Evolutionary conservation across 1,139 yeast species (phyloP).

Genomic region (Protomyces lactucae-debilis): DNA sequence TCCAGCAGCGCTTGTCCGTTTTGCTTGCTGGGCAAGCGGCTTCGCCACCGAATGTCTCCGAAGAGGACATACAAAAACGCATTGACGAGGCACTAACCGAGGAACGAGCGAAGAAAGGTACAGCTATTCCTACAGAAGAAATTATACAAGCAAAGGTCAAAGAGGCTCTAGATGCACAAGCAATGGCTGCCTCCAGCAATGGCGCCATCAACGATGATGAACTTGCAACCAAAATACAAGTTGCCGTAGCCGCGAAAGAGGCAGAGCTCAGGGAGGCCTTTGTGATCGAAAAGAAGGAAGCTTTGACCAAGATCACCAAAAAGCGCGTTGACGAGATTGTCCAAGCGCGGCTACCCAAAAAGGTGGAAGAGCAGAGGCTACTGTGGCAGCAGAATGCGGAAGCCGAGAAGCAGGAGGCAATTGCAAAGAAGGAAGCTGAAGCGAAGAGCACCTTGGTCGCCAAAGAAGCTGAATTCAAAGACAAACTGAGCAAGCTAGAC

Average conservation of each 20-base stretch:
- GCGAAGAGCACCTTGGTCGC: conserved; percentile 35
- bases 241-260: conserved; percentile 31
- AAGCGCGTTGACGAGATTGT: conserved; percentile 16
- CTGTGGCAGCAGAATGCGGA: conserved; percentile 29
- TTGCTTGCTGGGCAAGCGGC: too few relatives aligned
- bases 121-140: conserved; percentile 13
- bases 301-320: conserved; percentile 33
- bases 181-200: conserved; percentile 33
- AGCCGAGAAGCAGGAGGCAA: conserved; percentile 32
- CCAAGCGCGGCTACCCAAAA: conserved; percentile 24
- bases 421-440: conserved; percentile 36
- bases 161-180: conserved; percentile 33
- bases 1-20: too few relatives aligned
- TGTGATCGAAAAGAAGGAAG: neutral
- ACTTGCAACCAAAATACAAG: conserved; percentile 26
- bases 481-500: conserved; percentile 42
- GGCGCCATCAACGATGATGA: conserved; percentile 30
- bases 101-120: conserved; percentile 17
- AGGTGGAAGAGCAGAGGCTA: conserved; percentile 33
- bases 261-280: conserved; percentile 33
- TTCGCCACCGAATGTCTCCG: conserved; percentile 2
- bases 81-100: conserved; percentile 33
- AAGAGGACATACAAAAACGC: conserved; percentile 34
- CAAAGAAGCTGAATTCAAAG: conserved; percentile 40
- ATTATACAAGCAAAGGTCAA: conserved; percentile 31